Percentiles rank a stretch among this genome's conserved stretches.
These are phyloP conservation scores for Trebouxia sp. DNA, from an alignment of 139 green algal genomes.

Conservation along the genomic window DNA sequence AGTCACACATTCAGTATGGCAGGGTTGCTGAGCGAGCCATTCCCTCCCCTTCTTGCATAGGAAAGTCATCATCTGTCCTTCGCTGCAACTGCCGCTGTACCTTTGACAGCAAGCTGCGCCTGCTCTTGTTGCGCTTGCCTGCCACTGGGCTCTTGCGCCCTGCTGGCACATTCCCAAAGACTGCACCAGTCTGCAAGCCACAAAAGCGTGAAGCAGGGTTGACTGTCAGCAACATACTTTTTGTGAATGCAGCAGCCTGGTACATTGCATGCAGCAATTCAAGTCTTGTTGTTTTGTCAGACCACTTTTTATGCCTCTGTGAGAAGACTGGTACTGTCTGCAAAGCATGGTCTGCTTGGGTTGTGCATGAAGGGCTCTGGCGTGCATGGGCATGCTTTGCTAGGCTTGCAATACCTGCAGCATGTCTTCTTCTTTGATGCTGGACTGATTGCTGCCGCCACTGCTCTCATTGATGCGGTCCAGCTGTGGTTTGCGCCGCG, in stretches of 20 bases:
- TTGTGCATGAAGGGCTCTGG: too few relatives aligned
- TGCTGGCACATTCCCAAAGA: neutral
- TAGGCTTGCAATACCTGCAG: too few relatives aligned
- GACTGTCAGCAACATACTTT: neutral
- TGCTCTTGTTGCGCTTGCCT: neutral
- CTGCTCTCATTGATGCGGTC: neutral
- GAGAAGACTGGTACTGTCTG: too few relatives aligned
- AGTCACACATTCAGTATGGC: slow-evolving; percentile 1
- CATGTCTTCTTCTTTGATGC: slow-evolving; percentile 19
- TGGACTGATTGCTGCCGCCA: neutral
- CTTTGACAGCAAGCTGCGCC: slow-evolving; percentile 1
- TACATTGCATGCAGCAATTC: neutral
- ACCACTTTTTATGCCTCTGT: too few relatives aligned
- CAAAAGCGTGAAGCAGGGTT: neutral
- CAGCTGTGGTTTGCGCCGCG: neutral
- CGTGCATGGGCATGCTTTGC: too few relatives aligned
- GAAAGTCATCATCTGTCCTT: slow-evolving; percentile 6
- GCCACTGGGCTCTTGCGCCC: neutral
- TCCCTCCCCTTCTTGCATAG: neutral
- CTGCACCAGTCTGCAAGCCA: neutral
- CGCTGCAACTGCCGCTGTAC: neutral
- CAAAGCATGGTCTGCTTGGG: too few relatives aligned
- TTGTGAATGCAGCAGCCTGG: neutral
- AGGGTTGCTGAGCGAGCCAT: neutral
- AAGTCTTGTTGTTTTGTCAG: neutral